Conservation (phyloP, 495 filamentous ascomycete species). For the Letharia lupina region DNA sequence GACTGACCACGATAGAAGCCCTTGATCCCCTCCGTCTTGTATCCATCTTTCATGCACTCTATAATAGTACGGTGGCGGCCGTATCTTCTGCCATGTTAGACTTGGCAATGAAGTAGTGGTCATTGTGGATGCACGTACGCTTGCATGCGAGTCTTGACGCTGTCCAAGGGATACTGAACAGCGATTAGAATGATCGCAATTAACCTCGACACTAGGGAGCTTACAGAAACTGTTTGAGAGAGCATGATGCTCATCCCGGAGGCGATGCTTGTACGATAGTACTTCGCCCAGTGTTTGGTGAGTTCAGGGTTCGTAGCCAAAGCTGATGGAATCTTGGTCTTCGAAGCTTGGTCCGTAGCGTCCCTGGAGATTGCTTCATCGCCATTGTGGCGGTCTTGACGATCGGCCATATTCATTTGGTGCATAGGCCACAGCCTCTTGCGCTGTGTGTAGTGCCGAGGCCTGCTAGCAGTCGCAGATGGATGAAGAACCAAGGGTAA, state of each 20-base stretch:
- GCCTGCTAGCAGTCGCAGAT: slow-evolving; percentile 54
- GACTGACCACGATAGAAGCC: slow-evolving; percentile 70
- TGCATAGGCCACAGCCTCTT: slow-evolving; percentile 37
- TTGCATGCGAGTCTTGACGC: slow-evolving; percentile 81
- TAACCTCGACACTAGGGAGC: slow-evolving; percentile 19
- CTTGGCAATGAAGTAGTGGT: background rate
- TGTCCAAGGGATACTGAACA: slow-evolving; percentile 68
- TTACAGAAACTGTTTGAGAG: slow-evolving; percentile 59
- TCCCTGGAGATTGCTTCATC: slow-evolving; percentile 34
- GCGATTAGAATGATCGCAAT: slow-evolving; percentile 16
- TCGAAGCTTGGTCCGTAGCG: slow-evolving; percentile 22
- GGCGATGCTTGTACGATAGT: slow-evolving; percentile 71
- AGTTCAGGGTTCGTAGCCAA: slow-evolving; percentile 31
- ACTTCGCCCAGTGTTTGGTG: slow-evolving; percentile 56
- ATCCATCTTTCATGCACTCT: slow-evolving; percentile 65
- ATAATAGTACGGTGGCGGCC: slow-evolving; percentile 61
- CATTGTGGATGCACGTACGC: slow-evolving; percentile 34
- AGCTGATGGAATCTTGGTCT: slow-evolving; percentile 13
- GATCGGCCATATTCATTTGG: slow-evolving; percentile 28
- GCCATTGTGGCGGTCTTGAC: slow-evolving; percentile 39
- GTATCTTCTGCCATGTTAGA: slow-evolving; percentile 32
- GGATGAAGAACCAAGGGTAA: slow-evolving; percentile 47
- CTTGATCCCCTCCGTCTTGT: slow-evolving; percentile 58
- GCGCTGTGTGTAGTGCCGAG: slow-evolving; percentile 29
- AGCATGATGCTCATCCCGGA: slow-evolving; percentile 65